A percentile compares a stretch with the other conserved stretches of the same genome.
phyloP scores from a whole-genome alignment of 768 basidiomycete species.

The Hypsizygus marmoreus region DNA sequence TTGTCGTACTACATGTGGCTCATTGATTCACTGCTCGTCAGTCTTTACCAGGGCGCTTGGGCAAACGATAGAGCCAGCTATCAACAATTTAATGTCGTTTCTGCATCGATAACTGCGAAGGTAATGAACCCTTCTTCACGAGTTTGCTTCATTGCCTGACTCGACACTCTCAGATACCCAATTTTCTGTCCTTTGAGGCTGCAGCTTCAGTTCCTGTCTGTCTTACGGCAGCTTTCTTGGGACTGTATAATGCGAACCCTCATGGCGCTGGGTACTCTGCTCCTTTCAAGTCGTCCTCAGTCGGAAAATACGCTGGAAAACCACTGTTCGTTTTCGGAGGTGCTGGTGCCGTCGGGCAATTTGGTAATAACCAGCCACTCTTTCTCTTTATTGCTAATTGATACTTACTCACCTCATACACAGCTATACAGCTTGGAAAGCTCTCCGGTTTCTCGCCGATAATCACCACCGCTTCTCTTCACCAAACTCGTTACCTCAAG shows the following conservation, averaged over 20 bases:
- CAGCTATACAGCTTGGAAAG: slow-evolving; percentile 41
- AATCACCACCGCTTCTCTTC: slow-evolving; percentile 39
- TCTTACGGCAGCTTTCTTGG: slow-evolving; percentile 37
- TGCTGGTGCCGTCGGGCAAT: slow-evolving; percentile 28
- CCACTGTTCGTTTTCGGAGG: slow-evolving; percentile 34
- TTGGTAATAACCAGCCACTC: slow-evolving; percentile 19
- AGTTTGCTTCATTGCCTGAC: not conserved
- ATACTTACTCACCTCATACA: not conserved
- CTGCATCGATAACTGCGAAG: slow-evolving; percentile 42
- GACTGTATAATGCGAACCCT: slow-evolving; percentile 29
- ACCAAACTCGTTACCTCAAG: slow-evolving; percentile 31
- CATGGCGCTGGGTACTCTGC: slow-evolving; percentile 25
- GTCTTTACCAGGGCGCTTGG: slow-evolving; percentile 42
- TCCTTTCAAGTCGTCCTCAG: slow-evolving; percentile 24
- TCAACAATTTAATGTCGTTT: slow-evolving; percentile 46
- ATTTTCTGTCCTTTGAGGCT: slow-evolving; percentile 37
- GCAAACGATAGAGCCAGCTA: slow-evolving; percentile 39
- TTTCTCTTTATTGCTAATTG: not conserved
- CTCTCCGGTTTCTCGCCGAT: slow-evolving; percentile 43
- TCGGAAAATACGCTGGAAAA: slow-evolving; percentile 29
- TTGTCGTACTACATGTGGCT: no score
- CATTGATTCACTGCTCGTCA: no score
- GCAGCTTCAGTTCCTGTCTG: slow-evolving; percentile 44
- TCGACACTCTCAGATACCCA: slow-evolving; percentile 33
- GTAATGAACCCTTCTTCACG: slow-evolving; percentile 20